These are phyloP conservation scores for Perkinsus chesapeaki DNA, from an alignment of 169 alveolate species.

Conservation along the genomic window DNA sequence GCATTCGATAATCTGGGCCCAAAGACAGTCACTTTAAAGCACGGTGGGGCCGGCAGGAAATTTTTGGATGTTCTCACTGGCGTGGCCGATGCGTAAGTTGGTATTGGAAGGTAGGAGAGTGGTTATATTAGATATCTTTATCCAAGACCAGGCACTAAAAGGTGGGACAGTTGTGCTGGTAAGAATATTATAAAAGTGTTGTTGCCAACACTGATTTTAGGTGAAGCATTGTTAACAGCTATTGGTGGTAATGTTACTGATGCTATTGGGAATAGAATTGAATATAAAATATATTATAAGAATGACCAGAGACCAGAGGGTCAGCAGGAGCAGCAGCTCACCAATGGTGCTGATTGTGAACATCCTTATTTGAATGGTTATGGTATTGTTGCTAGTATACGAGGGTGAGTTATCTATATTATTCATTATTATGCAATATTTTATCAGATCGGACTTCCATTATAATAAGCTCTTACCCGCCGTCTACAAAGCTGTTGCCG, in stretches of 20 bases:
- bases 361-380: neutral
- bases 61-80: neutral
- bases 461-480: neutral
- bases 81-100: neutral
- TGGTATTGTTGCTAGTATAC: neutral
- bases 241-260: neutral
- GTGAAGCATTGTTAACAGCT: neutral
- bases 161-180: neutral
- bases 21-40: neutral
- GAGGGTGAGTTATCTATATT: neutral
- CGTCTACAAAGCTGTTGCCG: neutral
- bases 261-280: neutral
- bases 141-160: neutral
- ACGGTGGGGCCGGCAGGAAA: neutral
- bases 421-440: neutral
- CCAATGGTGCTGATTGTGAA: neutral
- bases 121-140: neutral
- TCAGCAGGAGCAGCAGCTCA: no score
- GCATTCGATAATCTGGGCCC: neutral
- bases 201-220: neutral
- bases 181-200: neutral
- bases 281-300: neutral
- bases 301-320: neutral
- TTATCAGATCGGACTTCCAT: neutral
- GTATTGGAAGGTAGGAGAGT: neutral